Evolutionary conservation across 2,329 filamentous ascomycete genomes (phyloP), one percentile per base, ranked within the genome.

Genomic region (Calonectria crousiana): DNA sequence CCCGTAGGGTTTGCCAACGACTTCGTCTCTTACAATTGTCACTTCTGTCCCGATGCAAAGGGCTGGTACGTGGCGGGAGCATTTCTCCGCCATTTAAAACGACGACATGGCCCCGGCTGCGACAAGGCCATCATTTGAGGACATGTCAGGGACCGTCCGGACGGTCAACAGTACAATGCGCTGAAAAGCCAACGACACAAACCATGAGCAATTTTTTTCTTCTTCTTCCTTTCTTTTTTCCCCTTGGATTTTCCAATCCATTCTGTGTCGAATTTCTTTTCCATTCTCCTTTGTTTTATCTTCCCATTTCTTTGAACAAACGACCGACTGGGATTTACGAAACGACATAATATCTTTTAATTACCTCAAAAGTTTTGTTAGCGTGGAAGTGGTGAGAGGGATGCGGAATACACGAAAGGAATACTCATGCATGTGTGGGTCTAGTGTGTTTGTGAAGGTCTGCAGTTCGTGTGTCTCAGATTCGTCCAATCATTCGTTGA

Each of bases 1-100:
- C 60, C 60, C 3, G 38, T 44, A 9, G 60, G 60, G 18, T 65
- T 65, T 65, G 56, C 56, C 34, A 62, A 38, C 56, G 56, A 62
- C 34, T 62, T 41, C 36, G 26, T 41, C 20, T 49, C 60, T 23
- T 65, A 65, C 41, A 49, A 32, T 18, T 65, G 60, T 49, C 60
- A 65, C 28, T 65, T 65, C 26, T 65, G 60, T n/a, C 60, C 38
- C 20, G 41, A 65, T n/a, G 26, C 28, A 28, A 65, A 65, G 23
- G 41, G 60, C 38, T 65, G 56, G 56, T 62, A 38, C 8, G 56
- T 62, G 23, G 56, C 56, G 18, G 56, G 56, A 9, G 56, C 56
- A 20, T 62, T 62, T 26, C 32, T 62, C 26, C 56, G 56, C 9
- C 56, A 62, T 18, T 20, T 62, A n/a, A 62, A 41, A 62, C 38